Evolutionary conservation across 1,284 basidiomycete species (phyloP), one percentile per base, ranked within the genome.

Genomic region (Boletus mariae): DNA sequence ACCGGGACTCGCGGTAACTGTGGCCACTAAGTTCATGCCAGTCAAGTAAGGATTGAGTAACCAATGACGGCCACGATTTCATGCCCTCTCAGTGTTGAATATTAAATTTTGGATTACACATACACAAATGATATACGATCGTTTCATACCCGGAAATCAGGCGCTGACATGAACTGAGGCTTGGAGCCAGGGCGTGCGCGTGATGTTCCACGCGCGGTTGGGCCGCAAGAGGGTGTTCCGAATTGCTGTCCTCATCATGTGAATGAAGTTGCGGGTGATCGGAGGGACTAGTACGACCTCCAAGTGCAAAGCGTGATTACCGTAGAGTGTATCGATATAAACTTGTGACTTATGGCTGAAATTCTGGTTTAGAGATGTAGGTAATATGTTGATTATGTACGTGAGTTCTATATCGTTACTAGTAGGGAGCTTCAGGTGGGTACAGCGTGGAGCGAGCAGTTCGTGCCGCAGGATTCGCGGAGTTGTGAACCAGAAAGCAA

Each of bases 381-480:
- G n/a, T n/a, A n/a, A n/a, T 46, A 38, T 61, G 47, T 55, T 49
- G 51, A 37, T 64, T 66, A 61, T 61, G 51, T 59, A 63, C 51
- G 42, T 3, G 17, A 45, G n/a, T 9, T 47, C 41, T 25, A 42
- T 20, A 1, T 23, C 41, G 23, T 5, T 29, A 29, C 8, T 29
- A 26, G 42, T 15, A 15, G n/a, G 7, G 41, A 9, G 12, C 23
- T 15, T 3, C 4, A 15, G n/a, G 17, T 38, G 37, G 37, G 26
- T 11, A 43, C 42, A 29, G 42, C 7, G 42, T 52, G 51, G n/a
- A 34, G 47, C 38, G 20, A 17, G 17, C 9, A 23, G 35, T 25
- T 41, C 34, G 65, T 55, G 64, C 67, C 69, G 57, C 64, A 45
- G 53, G 28, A 47, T 51, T 71, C 66, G 66, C 66, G 66, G 66